A percentile compares a stretch with the other conserved stretches of the same genome.
Conservation (phyloP, 345 rosid genomes). For the Brassica cretica region DNA sequence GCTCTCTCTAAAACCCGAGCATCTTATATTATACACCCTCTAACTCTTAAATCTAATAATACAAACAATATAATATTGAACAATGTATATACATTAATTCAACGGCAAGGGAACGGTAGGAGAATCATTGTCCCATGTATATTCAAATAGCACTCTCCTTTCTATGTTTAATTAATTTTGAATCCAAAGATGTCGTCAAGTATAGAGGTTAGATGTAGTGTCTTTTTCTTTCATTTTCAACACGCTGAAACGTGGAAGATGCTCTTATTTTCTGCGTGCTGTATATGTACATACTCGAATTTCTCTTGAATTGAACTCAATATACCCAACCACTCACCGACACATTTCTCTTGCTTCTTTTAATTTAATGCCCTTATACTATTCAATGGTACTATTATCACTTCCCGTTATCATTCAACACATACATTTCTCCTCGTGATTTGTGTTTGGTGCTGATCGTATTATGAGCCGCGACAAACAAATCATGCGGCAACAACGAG, state of each 20-base stretch:
- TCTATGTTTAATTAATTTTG: constrained; percentile 15
- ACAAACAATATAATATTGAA: neutral
- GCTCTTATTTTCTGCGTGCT: constrained; percentile 26
- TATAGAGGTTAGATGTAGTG: constrained; percentile 33
- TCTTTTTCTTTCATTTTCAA: constrained; percentile 30
- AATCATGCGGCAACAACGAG: constrained; percentile 20
- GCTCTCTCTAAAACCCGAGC: neutral
- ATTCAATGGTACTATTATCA: neutral
- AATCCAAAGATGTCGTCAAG: constrained; percentile 35
- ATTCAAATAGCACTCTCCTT: constrained; percentile 5
- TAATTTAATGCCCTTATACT: constrained; percentile 9
- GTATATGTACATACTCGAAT: neutral
- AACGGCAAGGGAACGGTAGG: constrained; percentile 21
- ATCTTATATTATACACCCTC: constrained; percentile 18
- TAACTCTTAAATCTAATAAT: neutral
- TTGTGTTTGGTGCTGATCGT: constrained; percentile 4
- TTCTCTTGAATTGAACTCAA: constrained; percentile 7
- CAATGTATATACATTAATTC: constrained; percentile 15
- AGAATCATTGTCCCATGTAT: constrained; percentile 35
- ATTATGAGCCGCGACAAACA: constrained; percentile 5
- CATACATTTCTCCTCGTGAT: constrained; percentile 6
- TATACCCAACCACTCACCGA: constrained; percentile 33
- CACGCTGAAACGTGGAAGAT: constrained; percentile 30
- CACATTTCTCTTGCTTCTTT: constrained; percentile 24
- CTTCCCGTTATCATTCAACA: neutral